Percentiles rank a stretch among this genome's conserved stretches.
These are phyloP conservation scores for Termitomyces sp. DNA, from an alignment of 768 basidiomycete genomes.

Conservation along the genomic window DNA sequence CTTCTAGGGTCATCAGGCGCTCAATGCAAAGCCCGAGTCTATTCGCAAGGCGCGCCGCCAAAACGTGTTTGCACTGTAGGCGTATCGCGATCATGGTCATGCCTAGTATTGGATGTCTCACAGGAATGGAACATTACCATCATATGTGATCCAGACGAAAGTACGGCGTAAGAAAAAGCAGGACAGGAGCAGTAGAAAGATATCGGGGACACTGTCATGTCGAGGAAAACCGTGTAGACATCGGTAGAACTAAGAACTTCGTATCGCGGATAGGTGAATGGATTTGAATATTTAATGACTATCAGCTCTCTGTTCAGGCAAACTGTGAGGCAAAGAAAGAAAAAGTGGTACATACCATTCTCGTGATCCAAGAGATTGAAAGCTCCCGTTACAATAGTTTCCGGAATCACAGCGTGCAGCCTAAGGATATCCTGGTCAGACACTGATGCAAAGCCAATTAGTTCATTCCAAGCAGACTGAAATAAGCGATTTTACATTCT, in stretches of 20 bases:
- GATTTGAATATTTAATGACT: constrained; percentile 59
- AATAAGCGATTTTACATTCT: constrained; percentile 20
- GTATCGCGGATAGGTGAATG: constrained; percentile 57
- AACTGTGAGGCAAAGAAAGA: not conserved
- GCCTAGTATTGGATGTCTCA: not conserved
- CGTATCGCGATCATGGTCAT: not conserved
- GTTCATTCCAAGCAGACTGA: not conserved
- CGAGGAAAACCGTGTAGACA: constrained; percentile 54
- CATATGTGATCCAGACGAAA: constrained; percentile 52
- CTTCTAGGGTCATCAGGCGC: constrained; percentile 38
- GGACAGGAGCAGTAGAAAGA: constrained; percentile 72
- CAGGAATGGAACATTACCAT: constrained; percentile 41
- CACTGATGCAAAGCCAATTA: constrained; percentile 19
- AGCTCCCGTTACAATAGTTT: constrained; percentile 60
- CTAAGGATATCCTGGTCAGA: constrained; percentile 50
- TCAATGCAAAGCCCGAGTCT: constrained; percentile 47
- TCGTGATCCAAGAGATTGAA: constrained; percentile 73
- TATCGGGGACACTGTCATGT: constrained; percentile 29
- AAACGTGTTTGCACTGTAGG: constrained; percentile 71
- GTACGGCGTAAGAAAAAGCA: constrained; percentile 60
- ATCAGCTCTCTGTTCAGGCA: not conserved
- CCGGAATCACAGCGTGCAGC: constrained; percentile 55
- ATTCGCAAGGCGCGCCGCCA: constrained; percentile 60
- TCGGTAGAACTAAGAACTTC: constrained; percentile 64
- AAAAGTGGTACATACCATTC: constrained; percentile 38